phyloP scores from a whole-genome alignment of 2,329 filamentous ascomycete species.

The Penicillium freii region DNA sequence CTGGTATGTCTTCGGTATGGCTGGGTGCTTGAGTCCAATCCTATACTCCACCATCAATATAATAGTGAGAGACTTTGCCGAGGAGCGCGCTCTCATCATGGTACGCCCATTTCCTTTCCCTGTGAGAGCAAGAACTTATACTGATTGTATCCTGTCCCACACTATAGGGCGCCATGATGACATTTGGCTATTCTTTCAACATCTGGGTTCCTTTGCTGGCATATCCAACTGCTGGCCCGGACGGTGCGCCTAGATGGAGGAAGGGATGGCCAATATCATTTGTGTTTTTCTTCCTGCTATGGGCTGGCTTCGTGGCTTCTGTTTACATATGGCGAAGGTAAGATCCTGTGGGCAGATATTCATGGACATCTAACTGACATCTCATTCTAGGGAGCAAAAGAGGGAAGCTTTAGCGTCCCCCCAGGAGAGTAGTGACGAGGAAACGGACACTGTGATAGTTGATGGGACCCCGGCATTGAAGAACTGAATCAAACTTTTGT shows the following conservation, averaged over 20 bases:
- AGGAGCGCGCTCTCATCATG: conserved; percentile 42
- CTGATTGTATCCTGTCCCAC: neutral
- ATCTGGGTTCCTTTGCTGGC: conserved; percentile 48
- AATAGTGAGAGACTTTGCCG: conserved; percentile 40
- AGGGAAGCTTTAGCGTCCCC: neutral
- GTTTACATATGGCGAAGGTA: conserved; percentile 24
- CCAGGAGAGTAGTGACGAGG: conserved; percentile 10
- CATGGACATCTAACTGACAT: neutral
- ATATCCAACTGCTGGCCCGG: conserved; percentile 44
- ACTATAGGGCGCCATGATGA: conserved; percentile 47
- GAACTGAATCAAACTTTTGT: neutral
- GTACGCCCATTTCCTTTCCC: conserved; percentile 6
- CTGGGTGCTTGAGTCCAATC: conserved; percentile 44
- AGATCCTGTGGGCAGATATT: neutral
- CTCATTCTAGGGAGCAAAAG: conserved; percentile 4
- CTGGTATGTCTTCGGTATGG: conserved; percentile 44
- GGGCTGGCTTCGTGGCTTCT: conserved; percentile 32
- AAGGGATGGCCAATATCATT: conserved; percentile 52
- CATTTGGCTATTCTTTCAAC: conserved; percentile 48
- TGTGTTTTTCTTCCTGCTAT: conserved; percentile 48
- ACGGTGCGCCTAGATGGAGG: conserved; percentile 49
- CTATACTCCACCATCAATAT: conserved; percentile 48
- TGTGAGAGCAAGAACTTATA: neutral
- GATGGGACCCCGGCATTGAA: neutral
- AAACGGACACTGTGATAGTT: conserved; percentile 15